A percentile compares a stretch with the other conserved stretches of the same genome.
Conservation (phyloP, 176 grass and related monocot species). For the Triticum aestivum region IWGSC_CS_RefSeq_v2.1 NC_057812.1:291991694-291992193, state of each 20-base stretch:
- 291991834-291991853: background rate
- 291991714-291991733: constrained; percentile 38
- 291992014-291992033: constrained; percentile 30
- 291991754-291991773: constrained; percentile 13
- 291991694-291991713: constrained; percentile 32
- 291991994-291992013: constrained; percentile 23
- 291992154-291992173: background rate
- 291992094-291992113: background rate
- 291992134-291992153: constrained; percentile 24
- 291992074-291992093: constrained; percentile 40
- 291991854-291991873: constrained; percentile 12
- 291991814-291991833: background rate
- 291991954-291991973: constrained; percentile 28
- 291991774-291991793: constrained; percentile 32
- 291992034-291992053: constrained; percentile 22
- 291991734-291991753: constrained; percentile 8
- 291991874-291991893: constrained; percentile 30
- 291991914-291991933: constrained; percentile 20
- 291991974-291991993: constrained; percentile 11
- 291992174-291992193: background rate
- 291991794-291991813: constrained; percentile 24
- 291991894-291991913: constrained; percentile 13
- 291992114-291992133: background rate
- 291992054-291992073: constrained; percentile 43
- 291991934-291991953: constrained; percentile 34